Evolutionary conservation across 306 rosid genomes (phyloP).

Genomic region (Comarum palustre): DNA sequence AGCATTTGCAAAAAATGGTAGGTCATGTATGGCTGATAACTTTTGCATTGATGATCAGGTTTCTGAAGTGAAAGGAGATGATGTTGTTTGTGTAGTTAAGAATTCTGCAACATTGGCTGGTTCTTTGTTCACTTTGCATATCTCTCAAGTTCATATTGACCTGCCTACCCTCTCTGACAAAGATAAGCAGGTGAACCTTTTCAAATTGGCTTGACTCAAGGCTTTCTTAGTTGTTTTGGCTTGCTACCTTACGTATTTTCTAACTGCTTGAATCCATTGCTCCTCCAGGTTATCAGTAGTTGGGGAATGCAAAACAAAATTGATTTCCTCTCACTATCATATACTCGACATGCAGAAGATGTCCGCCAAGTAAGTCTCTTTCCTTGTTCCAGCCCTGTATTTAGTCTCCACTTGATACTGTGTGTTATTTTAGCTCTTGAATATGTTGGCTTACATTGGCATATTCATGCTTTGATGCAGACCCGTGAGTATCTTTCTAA

Average conservation of each 20-base stretch:
- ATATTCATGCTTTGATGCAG: conserved; percentile 23
- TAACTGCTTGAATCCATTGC: background rate
- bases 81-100: conserved; percentile 79
- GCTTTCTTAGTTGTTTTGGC: conserved; percentile 7
- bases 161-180: conserved; percentile 84
- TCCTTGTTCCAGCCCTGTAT: background rate
- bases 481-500: conserved; percentile 45
- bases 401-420: conserved; percentile 1
- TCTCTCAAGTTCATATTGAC: conserved; percentile 77
- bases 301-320: conserved; percentile 54
- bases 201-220: background rate
- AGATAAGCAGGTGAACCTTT: conserved; percentile 69
- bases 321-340: conserved; percentile 53
- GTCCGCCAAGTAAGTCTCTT: conserved; percentile 44
- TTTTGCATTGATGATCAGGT: conserved; percentile 56
- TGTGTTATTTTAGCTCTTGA: background rate
- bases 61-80: conserved; percentile 68
- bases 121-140: conserved; percentile 87
- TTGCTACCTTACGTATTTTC: background rate
- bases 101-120: conserved; percentile 92
- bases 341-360: conserved; percentile 53
- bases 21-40: conserved; percentile 21
- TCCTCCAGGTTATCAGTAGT: conserved; percentile 39
- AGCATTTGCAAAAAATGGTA: background rate
- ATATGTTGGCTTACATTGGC: background rate